Evolutionary conservation across 805 yeast species (phyloP).

Genomic region (Teunomyces tritomae): DNA sequence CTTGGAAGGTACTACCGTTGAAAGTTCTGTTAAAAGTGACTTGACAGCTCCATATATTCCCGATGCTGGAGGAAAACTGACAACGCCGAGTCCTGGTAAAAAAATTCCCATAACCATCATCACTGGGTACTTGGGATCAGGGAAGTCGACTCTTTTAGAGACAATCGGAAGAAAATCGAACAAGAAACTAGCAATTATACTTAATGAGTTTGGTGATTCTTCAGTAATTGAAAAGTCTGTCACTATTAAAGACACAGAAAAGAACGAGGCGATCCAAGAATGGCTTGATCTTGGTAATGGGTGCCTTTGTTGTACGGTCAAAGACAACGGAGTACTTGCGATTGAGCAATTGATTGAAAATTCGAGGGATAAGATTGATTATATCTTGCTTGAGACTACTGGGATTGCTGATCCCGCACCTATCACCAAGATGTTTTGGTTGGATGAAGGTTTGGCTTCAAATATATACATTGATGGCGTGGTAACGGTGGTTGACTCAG

Average conservation of each 20-base stretch:
- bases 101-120: slow-evolving; percentile 89
- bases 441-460: slow-evolving; percentile 83
- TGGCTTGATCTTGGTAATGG: slow-evolving; percentile 98
- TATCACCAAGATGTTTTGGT: slow-evolving; percentile 96
- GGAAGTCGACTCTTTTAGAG: slow-evolving; percentile 84
- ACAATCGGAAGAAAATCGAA: slow-evolving; percentile 68
- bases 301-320: slow-evolving; percentile 93
- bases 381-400: slow-evolving; percentile 89
- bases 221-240: slow-evolving; percentile 85
- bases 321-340: slow-evolving; percentile 92
- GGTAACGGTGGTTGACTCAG: slow-evolving; percentile 79
- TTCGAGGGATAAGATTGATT: slow-evolving; percentile 73
- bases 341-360: slow-evolving; percentile 81
- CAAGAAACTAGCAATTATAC: slow-evolving; percentile 78
- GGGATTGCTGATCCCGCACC: slow-evolving; percentile 99
- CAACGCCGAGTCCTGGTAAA: slow-evolving; percentile 6
- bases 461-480: slow-evolving; percentile 90
- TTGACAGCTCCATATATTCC: not conserved
- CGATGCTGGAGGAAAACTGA: slow-evolving; percentile 1
- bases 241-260: slow-evolving; percentile 57
- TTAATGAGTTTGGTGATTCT: slow-evolving; percentile 92
- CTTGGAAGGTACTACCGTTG: slow-evolving; percentile 16
- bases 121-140: slow-evolving; percentile 94
- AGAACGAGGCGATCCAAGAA: slow-evolving; percentile 62
- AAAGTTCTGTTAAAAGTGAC: slow-evolving; percentile 6